phyloP scores from a whole-genome alignment of 1,284 basidiomycete genomes.

The Heterobasidion irregulare region DNA sequence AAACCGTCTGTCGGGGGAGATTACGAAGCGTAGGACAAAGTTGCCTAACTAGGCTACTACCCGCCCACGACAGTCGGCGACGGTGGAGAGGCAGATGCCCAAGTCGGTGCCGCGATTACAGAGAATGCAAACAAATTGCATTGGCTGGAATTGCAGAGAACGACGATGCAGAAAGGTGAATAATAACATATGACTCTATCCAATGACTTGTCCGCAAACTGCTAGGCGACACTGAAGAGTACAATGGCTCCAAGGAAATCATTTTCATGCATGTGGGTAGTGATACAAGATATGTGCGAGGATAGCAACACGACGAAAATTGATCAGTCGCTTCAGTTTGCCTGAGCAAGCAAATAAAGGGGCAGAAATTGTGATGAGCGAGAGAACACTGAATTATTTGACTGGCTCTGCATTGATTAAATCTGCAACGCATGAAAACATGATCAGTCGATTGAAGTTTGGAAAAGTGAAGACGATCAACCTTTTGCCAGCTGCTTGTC shows the following conservation, averaged over 20 bases:
- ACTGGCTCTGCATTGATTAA: slow-evolving; percentile 59
- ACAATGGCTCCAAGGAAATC: background rate
- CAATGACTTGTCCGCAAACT: too few relatives aligned
- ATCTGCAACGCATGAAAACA: slow-evolving; percentile 28
- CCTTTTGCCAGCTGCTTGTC: slow-evolving; percentile 80
- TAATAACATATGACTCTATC: too few relatives aligned
- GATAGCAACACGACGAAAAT: slow-evolving; percentile 1
- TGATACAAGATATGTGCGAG: slow-evolving; percentile 9
- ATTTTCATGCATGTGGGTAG: background rate
- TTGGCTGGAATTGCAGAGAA: too few relatives aligned
- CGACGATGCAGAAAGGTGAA: too few relatives aligned
- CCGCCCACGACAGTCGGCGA: too few relatives aligned
- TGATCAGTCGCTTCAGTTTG: background rate
- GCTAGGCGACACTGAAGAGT: too few relatives aligned
- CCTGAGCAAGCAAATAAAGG: background rate
- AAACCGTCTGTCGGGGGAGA: too few relatives aligned
- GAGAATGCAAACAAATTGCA: too few relatives aligned
- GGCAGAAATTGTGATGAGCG: background rate
- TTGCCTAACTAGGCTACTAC: too few relatives aligned
- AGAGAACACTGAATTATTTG: slow-evolving; percentile 20
- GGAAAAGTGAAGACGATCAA: slow-evolving; percentile 17
- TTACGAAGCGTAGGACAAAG: background rate
- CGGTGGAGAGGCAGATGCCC: too few relatives aligned
- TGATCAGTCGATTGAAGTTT: background rate
- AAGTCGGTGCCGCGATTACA: too few relatives aligned